Base-by-base conservation (phyloP, 2,329 filamentous ascomycete genomes). In the Fusarium scirpi region DNA sequence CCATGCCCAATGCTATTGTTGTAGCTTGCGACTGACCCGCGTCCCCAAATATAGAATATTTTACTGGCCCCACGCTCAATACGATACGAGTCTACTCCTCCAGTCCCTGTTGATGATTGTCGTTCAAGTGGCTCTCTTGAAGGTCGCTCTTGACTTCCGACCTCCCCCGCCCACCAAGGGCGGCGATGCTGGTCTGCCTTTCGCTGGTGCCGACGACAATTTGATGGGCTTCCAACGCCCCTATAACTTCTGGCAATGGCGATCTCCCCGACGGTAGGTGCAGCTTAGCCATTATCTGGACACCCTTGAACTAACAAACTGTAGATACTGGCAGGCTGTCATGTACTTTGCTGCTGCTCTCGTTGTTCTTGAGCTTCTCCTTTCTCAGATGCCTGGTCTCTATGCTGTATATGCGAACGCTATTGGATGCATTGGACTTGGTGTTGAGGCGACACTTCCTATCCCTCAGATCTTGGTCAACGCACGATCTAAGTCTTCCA, bases 201-300 rank as follows among this genome's bases (percentile, higher is more conserved):
- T 94, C 78, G 83, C 87, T 3, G 87, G 85, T 24, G 76, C 62
- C 10, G 78, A 84, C 41, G 82, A 84, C 67, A 81, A 78, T 12
- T 25, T 75, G 9, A 76, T 76, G 63, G 74, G 75, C 12, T 75
- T 75, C n/a, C 84, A 83, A 65, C 84, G 92, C 25, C 92, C 92
- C 1, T 94, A 90, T 77, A 87, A 90, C 75, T 95, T 95, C 78
- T 95, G 93, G 93, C 92, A 93, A 79, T 95, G 93, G 93, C 86
- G 89, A 60, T 88, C 87, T 22, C 85, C 89, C 8, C 90, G 89
- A 74, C 91, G 92, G 82, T 91, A 78, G 64, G 87, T 84, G 38
- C 16, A 45, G 22, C 22, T 18, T 20, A 34, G 24, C n/a, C 5
- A 40, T 45, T 5, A 8, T 29, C n/a, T 10, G 32, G 11, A 22